These are phyloP conservation scores for Podaxis mareebaensis DNA, from an alignment of 768 basidiomycete genomes.

Conservation along the genomic window DNA sequence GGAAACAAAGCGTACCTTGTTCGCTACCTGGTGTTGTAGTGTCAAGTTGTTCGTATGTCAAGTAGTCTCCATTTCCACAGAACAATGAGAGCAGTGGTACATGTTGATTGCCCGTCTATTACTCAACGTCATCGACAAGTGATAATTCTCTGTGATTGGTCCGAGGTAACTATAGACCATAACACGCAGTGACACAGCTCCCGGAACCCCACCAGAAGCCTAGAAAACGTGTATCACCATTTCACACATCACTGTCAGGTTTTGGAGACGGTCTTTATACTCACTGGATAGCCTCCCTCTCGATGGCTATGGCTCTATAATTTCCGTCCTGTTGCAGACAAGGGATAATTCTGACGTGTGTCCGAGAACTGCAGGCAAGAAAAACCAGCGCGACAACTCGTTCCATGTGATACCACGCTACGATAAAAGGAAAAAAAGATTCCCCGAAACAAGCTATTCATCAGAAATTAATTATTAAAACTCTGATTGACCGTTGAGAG, in stretches of 20 bases:
- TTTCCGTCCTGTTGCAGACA: not conserved
- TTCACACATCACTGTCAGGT: not conserved
- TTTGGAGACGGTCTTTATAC: conserved; percentile 8
- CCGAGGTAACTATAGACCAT: not conserved
- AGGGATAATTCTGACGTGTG: not conserved
- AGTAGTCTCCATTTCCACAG: not conserved
- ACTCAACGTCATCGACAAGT: not conserved
- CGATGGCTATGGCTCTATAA: not conserved
- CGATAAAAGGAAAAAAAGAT: not conserved
- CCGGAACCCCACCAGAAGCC: conserved; percentile 1
- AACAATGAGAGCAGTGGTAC: not conserved
- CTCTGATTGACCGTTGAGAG: not conserved
- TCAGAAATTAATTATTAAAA: not conserved
- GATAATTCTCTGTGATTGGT: not conserved
- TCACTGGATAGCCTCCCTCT: not conserved
- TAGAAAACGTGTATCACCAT: conserved; percentile 10
- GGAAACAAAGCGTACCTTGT: conserved; percentile 3
- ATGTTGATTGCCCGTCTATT: not conserved
- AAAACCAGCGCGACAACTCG: not conserved
- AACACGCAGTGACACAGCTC: conserved; percentile 8
- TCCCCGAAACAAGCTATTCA: no score
- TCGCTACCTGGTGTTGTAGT: not conserved
- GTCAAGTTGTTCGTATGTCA: not conserved
- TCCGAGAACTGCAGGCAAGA: not conserved
- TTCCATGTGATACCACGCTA: not conserved